Base-by-base conservation (phyloP, 495 filamentous ascomycete species). In the Aspergillus panamensis region DNA sequence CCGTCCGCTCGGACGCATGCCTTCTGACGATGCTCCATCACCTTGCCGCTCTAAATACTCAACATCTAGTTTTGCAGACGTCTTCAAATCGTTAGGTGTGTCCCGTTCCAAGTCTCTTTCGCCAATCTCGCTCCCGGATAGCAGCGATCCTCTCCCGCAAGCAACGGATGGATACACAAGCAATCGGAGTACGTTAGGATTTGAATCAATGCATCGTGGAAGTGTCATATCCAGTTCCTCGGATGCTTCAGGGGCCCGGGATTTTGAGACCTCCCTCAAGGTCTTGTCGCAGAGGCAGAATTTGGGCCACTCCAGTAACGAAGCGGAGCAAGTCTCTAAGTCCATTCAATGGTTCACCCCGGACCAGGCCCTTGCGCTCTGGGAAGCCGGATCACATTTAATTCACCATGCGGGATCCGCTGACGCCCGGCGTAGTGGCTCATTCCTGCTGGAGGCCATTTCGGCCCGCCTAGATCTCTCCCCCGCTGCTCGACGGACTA, bases 131-230 rank as follows among this genome's bases (percentile, higher is more conserved):
- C 47, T 70, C 10, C 66, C 65, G 43, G 72, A 76, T 48, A 75
- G 59, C 51, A 69, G 64, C 54, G 71, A 77, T 59, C 68, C 63
- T 31, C 17, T 59, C 19, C 67, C 60, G n/a, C 66, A 71, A 20
- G 53, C 55, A 19, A 69, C 66, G 25, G 71, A 78, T 52, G 65
- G 56, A 57, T 70, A 69, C 55, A 66, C 64, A 55, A 61, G 53
- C 44, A 68, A 53, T 51, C 66, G 73, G 40, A 58, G 66, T 19
- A 59, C 65, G 17, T 60, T 71, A 57, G 73, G 71, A 49, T 62
- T 70, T 40, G 72, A 76, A 66, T 64, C 67, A 66, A 77, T 78
- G 76, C 73, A 77, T 71, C 75, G 76, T 56, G 74, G 68, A 39
- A 77, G 72, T 51, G 65, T 76, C 20, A 69, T 76, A 31, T 75